A percentile compares a stretch with the other conserved stretches of the same genome.
Evolutionary conservation across 495 filamentous ascomycete genomes (phyloP).

Genomic region (Symbiotaphrina buchneri): DNA sequence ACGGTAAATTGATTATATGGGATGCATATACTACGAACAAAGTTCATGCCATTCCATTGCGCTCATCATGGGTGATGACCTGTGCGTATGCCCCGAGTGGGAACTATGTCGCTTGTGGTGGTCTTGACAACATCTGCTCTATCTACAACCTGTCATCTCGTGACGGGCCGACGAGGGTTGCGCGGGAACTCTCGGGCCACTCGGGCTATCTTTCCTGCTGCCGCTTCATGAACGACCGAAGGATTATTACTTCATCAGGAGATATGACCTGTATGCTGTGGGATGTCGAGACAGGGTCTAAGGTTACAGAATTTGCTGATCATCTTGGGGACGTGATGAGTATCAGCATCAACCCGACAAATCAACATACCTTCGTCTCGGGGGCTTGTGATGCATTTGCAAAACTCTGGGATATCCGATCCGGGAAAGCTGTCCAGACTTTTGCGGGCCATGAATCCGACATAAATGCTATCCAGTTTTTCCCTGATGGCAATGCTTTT

Average conservation of each 20-base stretch:
- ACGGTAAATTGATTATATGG: slow-evolving; percentile 99
- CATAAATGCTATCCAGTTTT: slow-evolving; percentile 98
- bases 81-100: slow-evolving; percentile 97
- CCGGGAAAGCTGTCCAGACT: slow-evolving; percentile 94
- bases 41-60: slow-evolving; percentile 94
- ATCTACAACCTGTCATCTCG: slow-evolving; percentile 96
- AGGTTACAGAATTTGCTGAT: slow-evolving; percentile 96
- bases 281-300: slow-evolving; percentile 94
- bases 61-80: slow-evolving; percentile 99
- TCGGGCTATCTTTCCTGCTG: slow-evolving; percentile 97
- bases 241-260: slow-evolving; percentile 91
- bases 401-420: slow-evolving; percentile 96
- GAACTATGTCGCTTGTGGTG: slow-evolving; percentile 95
- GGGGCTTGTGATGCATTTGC: slow-evolving; percentile 97
- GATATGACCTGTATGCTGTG: slow-evolving; percentile 99
- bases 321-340: slow-evolving; percentile 99
- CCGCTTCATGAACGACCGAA: slow-evolving; percentile 95
- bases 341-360: slow-evolving; percentile 97
- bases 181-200: slow-evolving; percentile 88
- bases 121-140: slow-evolving; percentile 97
- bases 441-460: slow-evolving; percentile 97
- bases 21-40: slow-evolving; percentile 99
- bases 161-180: slow-evolving; percentile 89
- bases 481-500: slow-evolving; percentile 96
- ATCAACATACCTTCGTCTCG: slow-evolving; percentile 96